Conservation (phyloP, 768 basidiomycete species). For the Austroboletus eburneus region DNA sequence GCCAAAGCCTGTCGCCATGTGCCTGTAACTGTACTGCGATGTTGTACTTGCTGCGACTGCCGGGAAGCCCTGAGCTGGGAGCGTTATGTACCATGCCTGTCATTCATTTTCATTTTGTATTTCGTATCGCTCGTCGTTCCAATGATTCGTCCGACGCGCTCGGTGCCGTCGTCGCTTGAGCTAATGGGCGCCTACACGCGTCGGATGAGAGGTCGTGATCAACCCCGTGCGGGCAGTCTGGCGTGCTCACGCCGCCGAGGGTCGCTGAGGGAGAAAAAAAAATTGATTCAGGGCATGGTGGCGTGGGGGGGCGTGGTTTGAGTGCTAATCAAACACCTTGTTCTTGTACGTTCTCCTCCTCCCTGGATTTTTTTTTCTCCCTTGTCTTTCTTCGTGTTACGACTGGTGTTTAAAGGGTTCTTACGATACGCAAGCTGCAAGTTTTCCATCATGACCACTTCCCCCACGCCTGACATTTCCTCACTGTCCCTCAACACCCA, state of each 20-base stretch:
- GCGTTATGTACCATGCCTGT: conserved; percentile 2
- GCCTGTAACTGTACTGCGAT: conserved; percentile 4
- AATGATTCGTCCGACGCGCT: not conserved
- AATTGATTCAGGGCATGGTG: conserved; percentile 25
- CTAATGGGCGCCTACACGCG: too few relatives aligned
- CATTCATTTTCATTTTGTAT: conserved; percentile 2
- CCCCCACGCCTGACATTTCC: conserved; percentile 74
- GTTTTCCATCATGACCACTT: conserved; percentile 63
- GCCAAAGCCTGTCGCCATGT: conserved; percentile 41
- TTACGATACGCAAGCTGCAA: conserved; percentile 11
- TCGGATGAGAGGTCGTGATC: not conserved
- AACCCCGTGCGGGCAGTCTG: not conserved
- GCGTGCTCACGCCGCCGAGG: not conserved
- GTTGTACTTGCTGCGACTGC: not conserved
- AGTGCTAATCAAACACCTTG: conserved; percentile 12
- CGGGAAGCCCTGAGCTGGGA: conserved; percentile 4
- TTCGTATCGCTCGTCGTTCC: not conserved
- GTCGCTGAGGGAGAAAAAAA: not conserved
- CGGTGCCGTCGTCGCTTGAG: not conserved
- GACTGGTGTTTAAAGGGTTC: conserved; percentile 24
- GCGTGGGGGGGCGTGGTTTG: conserved; percentile 32
- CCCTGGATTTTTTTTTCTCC: conserved; percentile 26
- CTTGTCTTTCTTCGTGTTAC: conserved; percentile 29
- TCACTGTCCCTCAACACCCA: conserved; percentile 66
- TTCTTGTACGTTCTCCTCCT: conserved; percentile 24